phyloP scores from a whole-genome alignment of 805 yeast genomes.

The Candida loeiensis region DNA sequence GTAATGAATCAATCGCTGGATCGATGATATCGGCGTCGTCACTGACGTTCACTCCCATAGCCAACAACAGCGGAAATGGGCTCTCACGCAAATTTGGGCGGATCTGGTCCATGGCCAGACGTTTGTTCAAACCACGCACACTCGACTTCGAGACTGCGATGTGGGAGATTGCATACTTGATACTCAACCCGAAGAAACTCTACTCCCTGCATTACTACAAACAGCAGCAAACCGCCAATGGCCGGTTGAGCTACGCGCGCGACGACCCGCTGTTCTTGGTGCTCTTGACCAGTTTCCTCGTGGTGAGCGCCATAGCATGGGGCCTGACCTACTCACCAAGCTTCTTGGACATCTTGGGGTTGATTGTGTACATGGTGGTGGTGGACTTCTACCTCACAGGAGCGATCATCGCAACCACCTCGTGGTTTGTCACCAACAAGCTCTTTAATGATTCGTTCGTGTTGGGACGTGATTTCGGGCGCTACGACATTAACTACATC shows the following conservation, averaged over 20 bases:
- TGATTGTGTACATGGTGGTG: slow-evolving; percentile 78
- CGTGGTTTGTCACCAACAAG: slow-evolving; percentile 70
- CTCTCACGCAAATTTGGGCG: slow-evolving; percentile 17
- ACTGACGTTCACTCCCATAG: slow-evolving; percentile 11
- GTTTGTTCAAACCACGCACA: slow-evolving; percentile 65
- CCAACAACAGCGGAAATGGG: slow-evolving; percentile 2
- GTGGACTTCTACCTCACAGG: slow-evolving; percentile 79
- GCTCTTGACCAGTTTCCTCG: slow-evolving; percentile 60
- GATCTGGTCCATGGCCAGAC: slow-evolving; percentile 28
- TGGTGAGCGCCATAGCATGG: slow-evolving; percentile 83
- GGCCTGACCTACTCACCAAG: slow-evolving; percentile 76
- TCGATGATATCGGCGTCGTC: slow-evolving; percentile 17
- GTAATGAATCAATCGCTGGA: slow-evolving; percentile 17
- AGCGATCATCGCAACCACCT: slow-evolving; percentile 59
- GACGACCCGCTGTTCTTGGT: slow-evolving; percentile 91
- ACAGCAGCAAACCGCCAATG: slow-evolving; percentile 53
- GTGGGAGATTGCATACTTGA: slow-evolving; percentile 81
- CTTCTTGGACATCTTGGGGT: slow-evolving; percentile 54
- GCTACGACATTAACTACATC: slow-evolving; percentile 38
- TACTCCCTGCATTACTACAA: slow-evolving; percentile 73
- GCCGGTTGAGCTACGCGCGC: slow-evolving; percentile 73
- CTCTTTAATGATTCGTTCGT: slow-evolving; percentile 44
- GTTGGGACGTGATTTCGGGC: slow-evolving; percentile 18
- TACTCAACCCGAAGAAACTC: slow-evolving; percentile 75
- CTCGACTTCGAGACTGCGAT: slow-evolving; percentile 88